Evolutionary conservation across 495 filamentous ascomycete species (phyloP).

Genomic region (Hypoxylon lenormandii): DNA sequence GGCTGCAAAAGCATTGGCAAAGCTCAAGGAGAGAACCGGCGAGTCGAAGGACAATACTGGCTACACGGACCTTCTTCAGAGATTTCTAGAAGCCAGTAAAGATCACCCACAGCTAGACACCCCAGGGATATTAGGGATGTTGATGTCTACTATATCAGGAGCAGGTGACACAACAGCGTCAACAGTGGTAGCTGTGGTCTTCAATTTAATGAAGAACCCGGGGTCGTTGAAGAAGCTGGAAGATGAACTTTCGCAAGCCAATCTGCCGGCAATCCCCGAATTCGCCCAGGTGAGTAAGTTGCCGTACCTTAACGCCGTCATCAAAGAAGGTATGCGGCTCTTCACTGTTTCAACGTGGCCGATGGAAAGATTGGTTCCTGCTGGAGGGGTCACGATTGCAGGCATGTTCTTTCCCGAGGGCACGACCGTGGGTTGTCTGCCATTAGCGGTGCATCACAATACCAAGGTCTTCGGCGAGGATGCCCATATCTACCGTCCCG

Average conservation of each 20-base stretch:
- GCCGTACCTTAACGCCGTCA: constrained; percentile 70
- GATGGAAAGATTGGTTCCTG: constrained; percentile 68
- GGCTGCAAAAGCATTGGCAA: constrained; percentile 25
- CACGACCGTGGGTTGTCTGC: constrained; percentile 44
- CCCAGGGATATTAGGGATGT: constrained; percentile 53
- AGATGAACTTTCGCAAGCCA: constrained; percentile 60
- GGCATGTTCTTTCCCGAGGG: constrained; percentile 66
- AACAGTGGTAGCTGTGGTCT: constrained; percentile 64
- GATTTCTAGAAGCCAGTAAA: constrained; percentile 44
- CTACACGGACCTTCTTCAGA: constrained; percentile 38
- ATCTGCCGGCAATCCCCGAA: constrained; percentile 31
- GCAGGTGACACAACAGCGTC: constrained; percentile 69
- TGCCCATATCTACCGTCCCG: constrained; percentile 65
- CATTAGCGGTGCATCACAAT: constrained; percentile 62
- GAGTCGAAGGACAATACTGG: not conserved
- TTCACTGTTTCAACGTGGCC: constrained; percentile 63
- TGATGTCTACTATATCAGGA: constrained; percentile 64
- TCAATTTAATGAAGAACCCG: constrained; percentile 63
- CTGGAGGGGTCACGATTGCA: constrained; percentile 63
- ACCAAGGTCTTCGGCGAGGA: constrained; percentile 65
- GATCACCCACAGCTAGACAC: constrained; percentile 50
- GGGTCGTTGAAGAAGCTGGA: constrained; percentile 58
- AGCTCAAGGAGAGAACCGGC: constrained; percentile 26
- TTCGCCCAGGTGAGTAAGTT: constrained; percentile 48
- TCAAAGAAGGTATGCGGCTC: constrained; percentile 70